These are phyloP conservation scores for Tulasnella sp. DNA, from an alignment of 768 basidiomycete genomes.

Conservation along the genomic window DNA sequence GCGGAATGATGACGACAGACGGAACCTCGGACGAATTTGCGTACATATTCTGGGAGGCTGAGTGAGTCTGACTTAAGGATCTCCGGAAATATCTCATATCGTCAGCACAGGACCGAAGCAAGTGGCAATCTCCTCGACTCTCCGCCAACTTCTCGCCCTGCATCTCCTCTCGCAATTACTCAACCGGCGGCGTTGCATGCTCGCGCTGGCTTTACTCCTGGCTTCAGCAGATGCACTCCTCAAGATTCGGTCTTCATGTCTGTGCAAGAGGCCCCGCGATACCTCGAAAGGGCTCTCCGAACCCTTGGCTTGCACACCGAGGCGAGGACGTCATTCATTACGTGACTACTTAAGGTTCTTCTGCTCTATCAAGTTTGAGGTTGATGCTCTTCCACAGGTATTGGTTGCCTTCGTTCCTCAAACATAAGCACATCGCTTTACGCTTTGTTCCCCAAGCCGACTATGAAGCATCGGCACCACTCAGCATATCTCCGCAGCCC, in stretches of 20 bases:
- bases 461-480: conserved; percentile 32
- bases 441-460: conserved; percentile 36
- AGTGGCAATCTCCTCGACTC: background rate
- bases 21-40: background rate
- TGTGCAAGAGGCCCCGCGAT: background rate
- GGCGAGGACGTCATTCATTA: background rate
- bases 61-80: background rate
- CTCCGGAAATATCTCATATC: background rate
- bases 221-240: background rate
- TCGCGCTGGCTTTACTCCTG: background rate
- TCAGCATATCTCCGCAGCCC: conserved; percentile 31
- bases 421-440: conserved; percentile 32
- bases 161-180: background rate
- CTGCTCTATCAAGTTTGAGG: background rate
- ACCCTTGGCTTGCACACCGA: background rate
- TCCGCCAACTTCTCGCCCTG: background rate
- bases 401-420: conserved; percentile 35
- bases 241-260: background rate
- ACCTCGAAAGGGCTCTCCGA: background rate
- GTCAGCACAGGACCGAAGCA: background rate
- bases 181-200: background rate
- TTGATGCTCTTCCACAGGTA: conserved; percentile 21
- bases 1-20: conserved; percentile 17
- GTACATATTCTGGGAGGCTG: background rate
- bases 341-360: background rate